These are phyloP conservation scores for Penicillium ucsense DNA, from an alignment of 495 filamentous ascomycete genomes.

Conservation along the genomic window DNA sequence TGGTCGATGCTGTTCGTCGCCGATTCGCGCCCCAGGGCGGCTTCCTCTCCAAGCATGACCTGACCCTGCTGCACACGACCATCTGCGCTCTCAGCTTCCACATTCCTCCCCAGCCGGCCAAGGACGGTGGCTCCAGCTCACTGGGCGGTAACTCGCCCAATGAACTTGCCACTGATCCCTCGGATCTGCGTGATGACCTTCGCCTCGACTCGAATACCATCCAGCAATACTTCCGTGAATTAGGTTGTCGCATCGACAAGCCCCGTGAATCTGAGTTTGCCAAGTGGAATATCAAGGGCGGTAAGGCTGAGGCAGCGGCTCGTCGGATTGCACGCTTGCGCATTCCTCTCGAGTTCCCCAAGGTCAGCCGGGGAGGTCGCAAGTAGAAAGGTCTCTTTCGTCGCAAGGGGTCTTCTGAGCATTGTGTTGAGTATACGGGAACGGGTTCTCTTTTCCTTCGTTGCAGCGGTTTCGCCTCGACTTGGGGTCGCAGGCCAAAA, in stretches of 20 bases:
- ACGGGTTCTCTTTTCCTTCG: neutral
- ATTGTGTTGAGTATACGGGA: no score
- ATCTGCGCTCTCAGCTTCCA: slow-evolving; percentile 56
- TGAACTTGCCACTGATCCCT: slow-evolving; percentile 66
- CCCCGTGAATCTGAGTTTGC: slow-evolving; percentile 34
- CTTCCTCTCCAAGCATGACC: slow-evolving; percentile 50
- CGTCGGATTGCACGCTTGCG: slow-evolving; percentile 59
- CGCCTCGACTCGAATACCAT: slow-evolving; percentile 56
- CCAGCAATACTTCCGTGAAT: slow-evolving; percentile 62
- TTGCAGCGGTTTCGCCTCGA: slow-evolving; percentile 3
- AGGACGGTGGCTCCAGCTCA: slow-evolving; percentile 35
- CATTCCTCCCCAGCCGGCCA: slow-evolving; percentile 30
- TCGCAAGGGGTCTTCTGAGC: neutral
- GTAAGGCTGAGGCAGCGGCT: slow-evolving; percentile 49
- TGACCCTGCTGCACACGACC: slow-evolving; percentile 57
- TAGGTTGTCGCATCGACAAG: slow-evolving; percentile 54
- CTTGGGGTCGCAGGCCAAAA: neutral
- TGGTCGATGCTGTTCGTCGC: slow-evolving; percentile 57
- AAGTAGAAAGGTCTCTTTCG: slow-evolving; percentile 7
- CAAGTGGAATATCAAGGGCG: slow-evolving; percentile 38
- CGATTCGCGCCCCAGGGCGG: slow-evolving; percentile 55
- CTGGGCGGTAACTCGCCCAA: slow-evolving; percentile 52
- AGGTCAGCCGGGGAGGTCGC: slow-evolving; percentile 36
- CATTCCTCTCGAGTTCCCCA: slow-evolving; percentile 78
- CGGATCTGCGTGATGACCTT: slow-evolving; percentile 69